Evolutionary conservation across 495 filamentous ascomycete species (phyloP), one percentile per base, ranked within the genome.

Genomic region (Halenospora varia): DNA sequence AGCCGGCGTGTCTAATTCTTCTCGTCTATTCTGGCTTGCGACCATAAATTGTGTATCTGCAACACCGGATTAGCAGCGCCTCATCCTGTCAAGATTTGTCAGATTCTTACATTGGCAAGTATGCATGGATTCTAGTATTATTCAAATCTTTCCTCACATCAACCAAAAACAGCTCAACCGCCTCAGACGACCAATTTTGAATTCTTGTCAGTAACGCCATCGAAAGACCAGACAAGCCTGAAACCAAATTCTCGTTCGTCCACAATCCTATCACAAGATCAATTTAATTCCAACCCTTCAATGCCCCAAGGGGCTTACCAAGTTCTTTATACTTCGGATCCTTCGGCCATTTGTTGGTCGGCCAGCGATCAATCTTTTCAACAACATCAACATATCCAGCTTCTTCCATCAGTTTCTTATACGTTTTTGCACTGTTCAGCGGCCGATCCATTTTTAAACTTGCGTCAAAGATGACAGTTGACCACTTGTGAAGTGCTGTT

Each of bases 331-430:
- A 47, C 41, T 48, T 56, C n/a, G 68, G 66, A 56, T 79, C 76
- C 39, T 74, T 75, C n/a, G 80, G 70, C 80, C 80, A 83, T 17
- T 70, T 68, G 55, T 76, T 77, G 61, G 74, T 75, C 0, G 80
- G 79, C 62, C 62, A 65, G 20, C 60, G 64, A 57, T 59, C 61
- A 47, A 49, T 46, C 13, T 67, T 66, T 55, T 81, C 75, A 4
- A 51, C 57, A 17, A 83, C 73, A 50, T 82, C 76, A 2, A 73
- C 64, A 57, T 82, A 56, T 9, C 82, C 81, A 3, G 70, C 73
- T 6, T 74, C 71, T 46, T 73, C 70, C 62, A 83, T 68, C 3
- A 66, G 55, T 48, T 73, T 53, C 42, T 65, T 63, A 11, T 62
- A 62, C 8, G 4, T 11, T 10, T 1, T 29, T n/a, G 40, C 41